Evolutionary conservation across 2,329 filamentous ascomycete species (phyloP).

Genomic region (Balansia obtecta): DNA sequence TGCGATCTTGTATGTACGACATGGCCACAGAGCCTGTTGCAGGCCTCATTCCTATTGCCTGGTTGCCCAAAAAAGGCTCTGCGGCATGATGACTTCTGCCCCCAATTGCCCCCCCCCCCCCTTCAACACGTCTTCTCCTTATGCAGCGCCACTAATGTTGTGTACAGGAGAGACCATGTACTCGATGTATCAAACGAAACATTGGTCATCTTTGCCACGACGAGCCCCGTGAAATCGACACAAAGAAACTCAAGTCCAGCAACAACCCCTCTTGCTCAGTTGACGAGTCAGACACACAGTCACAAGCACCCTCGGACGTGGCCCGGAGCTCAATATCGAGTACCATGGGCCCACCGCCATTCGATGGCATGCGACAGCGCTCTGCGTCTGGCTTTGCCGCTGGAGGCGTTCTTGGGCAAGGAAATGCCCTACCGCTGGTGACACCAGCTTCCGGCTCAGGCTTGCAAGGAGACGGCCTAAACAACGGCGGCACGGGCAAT

Average conservation of each 20-base stretch:
- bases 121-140: conserved; percentile 5
- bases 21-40: background rate
- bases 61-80: background rate
- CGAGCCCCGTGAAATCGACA: conserved; percentile 74
- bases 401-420: conserved; percentile 32
- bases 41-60: background rate
- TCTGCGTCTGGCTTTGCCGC: conserved; percentile 29
- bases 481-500: conserved; percentile 39
- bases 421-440: conserved; percentile 52
- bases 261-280: conserved; percentile 31
- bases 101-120: background rate
- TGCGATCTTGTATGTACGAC: conserved; percentile 67
- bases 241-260: conserved; percentile 64
- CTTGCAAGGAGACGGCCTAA: conserved; percentile 46
- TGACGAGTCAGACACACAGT: conserved; percentile 47
- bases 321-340: conserved; percentile 42
- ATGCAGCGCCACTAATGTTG: conserved; percentile 14
- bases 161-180: conserved; percentile 80
- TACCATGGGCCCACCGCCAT: conserved; percentile 42
- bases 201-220: conserved; percentile 98
- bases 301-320: conserved; percentile 29
- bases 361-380: conserved; percentile 21
- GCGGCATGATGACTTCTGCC: background rate
- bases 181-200: conserved; percentile 94
- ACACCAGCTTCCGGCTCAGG: conserved; percentile 59